phyloP scores from a whole-genome alignment of 1,284 basidiomycete genomes.

The Flammula alnicola region DNA sequence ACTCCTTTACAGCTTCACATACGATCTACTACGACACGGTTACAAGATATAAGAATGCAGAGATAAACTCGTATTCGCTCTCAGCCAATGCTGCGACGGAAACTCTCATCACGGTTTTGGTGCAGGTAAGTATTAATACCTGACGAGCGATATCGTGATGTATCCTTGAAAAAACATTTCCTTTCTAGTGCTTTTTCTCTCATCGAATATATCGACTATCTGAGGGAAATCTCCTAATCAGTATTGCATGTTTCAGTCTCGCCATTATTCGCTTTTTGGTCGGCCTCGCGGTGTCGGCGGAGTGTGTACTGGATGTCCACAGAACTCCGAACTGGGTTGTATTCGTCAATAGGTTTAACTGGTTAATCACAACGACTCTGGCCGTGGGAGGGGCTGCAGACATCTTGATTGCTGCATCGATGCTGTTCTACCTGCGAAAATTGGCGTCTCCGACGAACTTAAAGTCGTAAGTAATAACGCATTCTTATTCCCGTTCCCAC shows the following conservation, averaged over 20 bases:
- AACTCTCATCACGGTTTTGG: conserved; percentile 21
- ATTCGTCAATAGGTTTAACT: conserved; percentile 21
- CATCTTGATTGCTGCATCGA: conserved; percentile 27
- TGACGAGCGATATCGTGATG: background rate
- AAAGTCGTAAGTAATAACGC: conserved; percentile 14
- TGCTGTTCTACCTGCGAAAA: conserved; percentile 28
- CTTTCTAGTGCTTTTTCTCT: conserved; percentile 18
- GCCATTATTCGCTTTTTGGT: conserved; percentile 16
- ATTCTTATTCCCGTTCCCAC: background rate
- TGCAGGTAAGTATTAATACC: conserved; percentile 16
- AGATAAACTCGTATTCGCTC: conserved; percentile 22
- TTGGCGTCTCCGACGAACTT: conserved; percentile 16
- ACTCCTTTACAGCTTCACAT: conserved; percentile 22
- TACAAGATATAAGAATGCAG: conserved; percentile 15
- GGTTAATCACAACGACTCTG: conserved; percentile 32
- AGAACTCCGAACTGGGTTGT: conserved; percentile 20
- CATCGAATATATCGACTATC: conserved; percentile 22
- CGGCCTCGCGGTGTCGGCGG: conserved; percentile 18
- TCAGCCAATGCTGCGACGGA: conserved; percentile 22
- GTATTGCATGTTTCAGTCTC: conserved; percentile 18
- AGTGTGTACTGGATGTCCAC: conserved; percentile 19
- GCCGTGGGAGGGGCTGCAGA: conserved; percentile 32
- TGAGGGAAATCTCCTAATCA: conserved; percentile 11
- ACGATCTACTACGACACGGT: conserved; percentile 25
- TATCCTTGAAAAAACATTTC: background rate